These are phyloP conservation scores for Sanghuangporus sanghuang DNA, from an alignment of 1,284 basidiomycete genomes.

Conservation along the genomic window DNA sequence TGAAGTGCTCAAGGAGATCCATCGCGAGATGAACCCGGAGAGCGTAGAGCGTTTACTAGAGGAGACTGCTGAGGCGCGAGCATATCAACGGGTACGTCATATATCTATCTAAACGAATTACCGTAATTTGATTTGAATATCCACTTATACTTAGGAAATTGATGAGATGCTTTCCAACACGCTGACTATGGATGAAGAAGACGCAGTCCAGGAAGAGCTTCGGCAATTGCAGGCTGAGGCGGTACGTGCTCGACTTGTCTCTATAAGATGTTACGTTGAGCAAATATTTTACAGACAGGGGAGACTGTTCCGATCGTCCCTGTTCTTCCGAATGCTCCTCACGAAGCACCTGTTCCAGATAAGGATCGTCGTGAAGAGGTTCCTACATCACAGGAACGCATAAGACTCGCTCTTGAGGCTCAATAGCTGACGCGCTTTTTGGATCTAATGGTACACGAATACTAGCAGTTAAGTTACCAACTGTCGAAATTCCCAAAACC, in stretches of 20 bases:
- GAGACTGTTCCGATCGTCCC: slow-evolving; percentile 22
- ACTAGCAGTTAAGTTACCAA: slow-evolving; percentile 41
- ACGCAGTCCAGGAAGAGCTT: slow-evolving; percentile 85
- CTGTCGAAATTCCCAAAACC: slow-evolving; percentile 80
- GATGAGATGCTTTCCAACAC: slow-evolving; percentile 80
- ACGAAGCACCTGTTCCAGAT: slow-evolving; percentile 30
- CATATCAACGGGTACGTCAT: slow-evolving; percentile 77
- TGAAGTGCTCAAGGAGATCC: slow-evolving; percentile 88
- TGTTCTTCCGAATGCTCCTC: slow-evolving; percentile 45
- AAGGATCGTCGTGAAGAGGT: slow-evolving; percentile 27
- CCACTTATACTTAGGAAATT: slow-evolving; percentile 67
- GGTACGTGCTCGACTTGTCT: background rate
- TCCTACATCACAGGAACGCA: slow-evolving; percentile 22
- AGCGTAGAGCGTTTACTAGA: slow-evolving; percentile 91
- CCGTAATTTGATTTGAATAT: slow-evolving; percentile 3
- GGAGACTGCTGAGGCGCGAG: slow-evolving; percentile 88
- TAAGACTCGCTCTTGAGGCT: slow-evolving; percentile 40
- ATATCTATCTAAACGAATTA: too few relatives aligned
- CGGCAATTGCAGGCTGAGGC: slow-evolving; percentile 57
- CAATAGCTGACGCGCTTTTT: slow-evolving; percentile 22
- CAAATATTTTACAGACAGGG: background rate
- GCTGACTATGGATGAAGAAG: slow-evolving; percentile 88
- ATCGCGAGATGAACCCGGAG: slow-evolving; percentile 89
- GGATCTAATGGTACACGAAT: background rate
- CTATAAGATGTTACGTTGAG: background rate